Evolutionary conservation across 2,329 filamentous ascomycete species (phyloP), one percentile per base, ranked within the genome.

Genomic region (Monosporascus sp.): DNA sequence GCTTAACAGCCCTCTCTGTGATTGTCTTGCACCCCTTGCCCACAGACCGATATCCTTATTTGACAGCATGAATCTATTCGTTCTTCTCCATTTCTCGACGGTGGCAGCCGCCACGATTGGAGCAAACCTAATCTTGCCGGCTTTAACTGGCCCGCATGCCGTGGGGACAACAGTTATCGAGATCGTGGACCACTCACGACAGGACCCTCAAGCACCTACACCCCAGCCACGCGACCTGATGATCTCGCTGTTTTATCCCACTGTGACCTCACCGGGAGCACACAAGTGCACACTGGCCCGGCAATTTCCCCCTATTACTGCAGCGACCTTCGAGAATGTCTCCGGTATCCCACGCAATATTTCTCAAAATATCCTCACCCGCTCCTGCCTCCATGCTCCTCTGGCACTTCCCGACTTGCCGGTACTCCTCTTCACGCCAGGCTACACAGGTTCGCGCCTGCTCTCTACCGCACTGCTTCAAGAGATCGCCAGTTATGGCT

Each of bases 401-500:
- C 37, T 65, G 6, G 40, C 55, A 3, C 49, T 52, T 6, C 58
- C 58, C 1, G 53, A 65, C 48, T 47, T 57, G 37, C 54, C 59
- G 24, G n/a, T 67, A 0, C 38, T 78, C 35, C 51, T 80, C 8
- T 71, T 81, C 44, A 76, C 74, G 0, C 72, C 77, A 1, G 78
- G 75, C 3, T 66, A 72, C 31, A 73, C 72, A 3, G 70, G 70
- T 5, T 72, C 73, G 0, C 67, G 77, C 1, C 60, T 75, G 1
- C 46, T 77, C 1, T 76, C 81, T 58, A 69, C 65, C 4, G 70
- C 69, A 5, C 68, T 75, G 53, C 74, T 76, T 2, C 70, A 70
- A 2, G 71, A 74, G 3, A 65, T 81, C 3, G 74, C 77, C 0
- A 75, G 73, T 17, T 66, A 72, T 6, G 78, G 78, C 0, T 75